Evolutionary conservation across 2,329 filamentous ascomycete genomes (phyloP).

Genomic region (Ascochyta koolunga): DNA sequence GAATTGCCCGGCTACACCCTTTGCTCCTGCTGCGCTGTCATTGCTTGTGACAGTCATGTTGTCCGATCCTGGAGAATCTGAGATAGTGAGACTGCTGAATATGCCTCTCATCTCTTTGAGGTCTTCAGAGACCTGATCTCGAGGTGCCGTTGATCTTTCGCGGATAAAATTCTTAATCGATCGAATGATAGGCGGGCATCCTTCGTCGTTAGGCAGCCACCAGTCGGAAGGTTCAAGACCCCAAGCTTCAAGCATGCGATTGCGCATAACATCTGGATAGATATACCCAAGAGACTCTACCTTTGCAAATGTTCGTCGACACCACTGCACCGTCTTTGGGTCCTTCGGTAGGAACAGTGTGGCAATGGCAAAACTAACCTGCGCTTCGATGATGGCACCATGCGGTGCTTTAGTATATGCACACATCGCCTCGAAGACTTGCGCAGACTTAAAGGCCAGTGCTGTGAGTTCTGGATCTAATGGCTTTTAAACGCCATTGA

Average conservation of each 20-base stretch:
- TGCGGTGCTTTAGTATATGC: conserved; percentile 72
- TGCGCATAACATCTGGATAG: conserved; percentile 75
- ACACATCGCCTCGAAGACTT: conserved; percentile 79
- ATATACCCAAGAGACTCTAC: conserved; percentile 87
- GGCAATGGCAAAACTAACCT: conserved; percentile 77
- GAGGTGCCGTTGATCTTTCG: conserved; percentile 66
- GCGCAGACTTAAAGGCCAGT: conserved; percentile 73
- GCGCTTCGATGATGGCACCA: conserved; percentile 73
- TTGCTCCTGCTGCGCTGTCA: conserved; percentile 13
- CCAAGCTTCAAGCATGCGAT: conserved; percentile 78
- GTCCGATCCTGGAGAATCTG: conserved; percentile 41
- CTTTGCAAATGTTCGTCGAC: conserved; percentile 76
- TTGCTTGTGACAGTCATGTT: conserved; percentile 35
- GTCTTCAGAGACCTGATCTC: conserved; percentile 63
- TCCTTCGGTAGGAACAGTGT: conserved; percentile 82
- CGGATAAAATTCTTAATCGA: conserved; percentile 81
- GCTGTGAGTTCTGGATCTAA: conserved; percentile 61
- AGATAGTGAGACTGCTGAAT: conserved; percentile 55
- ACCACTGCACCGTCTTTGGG: conserved; percentile 75
- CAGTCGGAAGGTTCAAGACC: conserved; percentile 74
- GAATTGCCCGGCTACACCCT: background rate
- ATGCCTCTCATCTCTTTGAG: conserved; percentile 77
- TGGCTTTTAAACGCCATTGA: conserved; percentile 61
- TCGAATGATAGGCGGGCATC: conserved; percentile 73
- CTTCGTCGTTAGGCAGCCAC: conserved; percentile 89